phyloP scores from a whole-genome alignment of 2,329 filamentous ascomycete genomes.

The Verticillium albo-atrum region DNA sequence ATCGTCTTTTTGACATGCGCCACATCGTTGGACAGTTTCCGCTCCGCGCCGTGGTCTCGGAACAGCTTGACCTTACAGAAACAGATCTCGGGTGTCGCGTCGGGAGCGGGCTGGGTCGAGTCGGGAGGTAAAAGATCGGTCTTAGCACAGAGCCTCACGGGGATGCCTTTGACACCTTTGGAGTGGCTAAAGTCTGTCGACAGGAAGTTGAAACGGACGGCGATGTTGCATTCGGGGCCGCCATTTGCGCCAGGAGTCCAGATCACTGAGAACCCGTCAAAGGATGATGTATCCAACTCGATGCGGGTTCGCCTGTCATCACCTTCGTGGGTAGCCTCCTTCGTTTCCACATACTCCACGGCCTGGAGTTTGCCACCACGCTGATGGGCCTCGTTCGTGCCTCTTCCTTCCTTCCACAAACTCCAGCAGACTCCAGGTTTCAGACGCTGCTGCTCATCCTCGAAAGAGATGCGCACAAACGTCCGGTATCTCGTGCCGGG shows the following conservation, averaged over 20 bases:
- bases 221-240: conserved; percentile 72
- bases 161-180: conserved; percentile 96
- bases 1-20: conserved; percentile 95
- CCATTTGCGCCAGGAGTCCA: conserved; percentile 75
- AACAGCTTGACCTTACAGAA: conserved; percentile 98
- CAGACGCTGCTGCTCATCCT: conserved; percentile 88
- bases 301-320: conserved; percentile 65
- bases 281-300: conserved; percentile 72
- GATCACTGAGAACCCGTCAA: conserved; percentile 88
- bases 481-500: conserved; percentile 75
- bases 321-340: conserved; percentile 49
- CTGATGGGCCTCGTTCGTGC: conserved; percentile 93
- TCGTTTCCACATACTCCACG: conserved; percentile 81
- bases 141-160: conserved; percentile 87
- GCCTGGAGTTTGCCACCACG: conserved; percentile 88
- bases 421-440: conserved; percentile 81
- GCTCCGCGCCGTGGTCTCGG: conserved; percentile 90
- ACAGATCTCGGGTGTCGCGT: conserved; percentile 63
- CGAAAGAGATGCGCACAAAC: conserved; percentile 91
- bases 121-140: conserved; percentile 63
- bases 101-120: conserved; percentile 40
- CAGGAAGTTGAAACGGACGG: conserved; percentile 95
- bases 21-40: conserved; percentile 91
- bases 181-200: conserved; percentile 99
- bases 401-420: conserved; percentile 92